A percentile compares a stretch with the other conserved stretches of the same genome.
Evolutionary conservation across 768 basidiomycete species (phyloP).

Genomic region (Amanita exitialis): DNA sequence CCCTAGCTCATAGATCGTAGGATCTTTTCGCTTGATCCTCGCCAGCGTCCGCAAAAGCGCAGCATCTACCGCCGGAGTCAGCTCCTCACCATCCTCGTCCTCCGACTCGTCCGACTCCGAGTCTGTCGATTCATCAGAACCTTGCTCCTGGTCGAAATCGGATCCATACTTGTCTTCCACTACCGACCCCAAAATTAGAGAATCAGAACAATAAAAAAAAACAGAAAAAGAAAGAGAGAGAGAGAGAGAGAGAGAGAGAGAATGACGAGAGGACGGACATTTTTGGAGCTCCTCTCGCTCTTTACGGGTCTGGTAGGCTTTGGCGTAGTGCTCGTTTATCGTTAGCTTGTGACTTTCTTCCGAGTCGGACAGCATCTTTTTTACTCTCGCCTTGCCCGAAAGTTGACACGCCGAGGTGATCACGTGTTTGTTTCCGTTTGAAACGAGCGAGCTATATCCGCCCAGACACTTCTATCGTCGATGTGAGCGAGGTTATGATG

Average conservation of each 20-base stretch:
- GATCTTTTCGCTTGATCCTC: constrained; percentile 73
- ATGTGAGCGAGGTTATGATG: too few relatives aligned
- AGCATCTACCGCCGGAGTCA: constrained; percentile 88
- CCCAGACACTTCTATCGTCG: too few relatives aligned
- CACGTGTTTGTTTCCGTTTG: not conserved
- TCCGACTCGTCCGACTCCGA: constrained; percentile 78
- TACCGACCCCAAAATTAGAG: constrained; percentile 18
- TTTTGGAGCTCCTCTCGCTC: constrained; percentile 79
- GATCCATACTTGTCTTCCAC: constrained; percentile 88
- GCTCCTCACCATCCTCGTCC: constrained; percentile 90
- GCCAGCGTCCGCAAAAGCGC: constrained; percentile 89
- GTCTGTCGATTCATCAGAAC: constrained; percentile 42
- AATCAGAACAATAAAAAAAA: not conserved
- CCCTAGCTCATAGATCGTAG: constrained; percentile 70
- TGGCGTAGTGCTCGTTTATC: constrained; percentile 39
- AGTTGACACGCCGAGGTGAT: not conserved
- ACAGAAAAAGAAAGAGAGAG: too few relatives aligned
- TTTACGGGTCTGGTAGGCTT: constrained; percentile 75
- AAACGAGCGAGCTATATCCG: too few relatives aligned
- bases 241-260: too few relatives aligned
- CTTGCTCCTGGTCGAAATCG: constrained; percentile 44
- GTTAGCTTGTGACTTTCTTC: constrained; percentile 18
- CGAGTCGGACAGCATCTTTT: constrained; percentile 16
- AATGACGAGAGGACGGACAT: constrained; percentile 36
- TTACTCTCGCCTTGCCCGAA: not conserved